Percentiles rank a stretch among this genome's conserved stretches.
phyloP scores from a whole-genome alignment of 805 yeast species.

The Yarrowia yakushimensis region DNA sequence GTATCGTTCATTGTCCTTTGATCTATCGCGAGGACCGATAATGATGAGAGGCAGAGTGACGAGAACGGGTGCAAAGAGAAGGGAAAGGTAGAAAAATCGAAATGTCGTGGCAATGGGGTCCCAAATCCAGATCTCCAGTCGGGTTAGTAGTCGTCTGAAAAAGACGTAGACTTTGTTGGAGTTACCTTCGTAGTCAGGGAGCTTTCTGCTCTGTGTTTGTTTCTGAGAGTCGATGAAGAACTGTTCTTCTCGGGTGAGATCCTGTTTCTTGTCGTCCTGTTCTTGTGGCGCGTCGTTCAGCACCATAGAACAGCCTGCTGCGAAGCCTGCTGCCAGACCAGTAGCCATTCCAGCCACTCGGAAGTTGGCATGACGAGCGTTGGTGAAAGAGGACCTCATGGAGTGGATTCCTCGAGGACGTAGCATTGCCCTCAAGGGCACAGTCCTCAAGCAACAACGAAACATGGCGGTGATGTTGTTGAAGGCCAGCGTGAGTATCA shows the following conservation, averaged over 20 bases:
- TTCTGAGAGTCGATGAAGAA: not conserved
- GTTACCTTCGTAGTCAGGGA: not conserved
- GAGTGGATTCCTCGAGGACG: constrained; percentile 9
- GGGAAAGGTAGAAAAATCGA: constrained; percentile 65
- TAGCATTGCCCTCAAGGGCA: not conserved
- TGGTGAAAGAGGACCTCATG: not conserved
- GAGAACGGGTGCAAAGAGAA: constrained; percentile 67
- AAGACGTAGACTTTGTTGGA: not conserved
- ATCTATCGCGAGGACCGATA: constrained; percentile 44
- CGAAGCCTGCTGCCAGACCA: not conserved
- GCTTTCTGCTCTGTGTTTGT: not conserved
- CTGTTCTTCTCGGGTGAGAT: constrained; percentile 2
- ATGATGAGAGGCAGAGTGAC: constrained; percentile 56
- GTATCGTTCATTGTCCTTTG: constrained; percentile 43
- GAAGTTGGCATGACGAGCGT: not conserved
- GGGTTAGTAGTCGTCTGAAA: not conserved
- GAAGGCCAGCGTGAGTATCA: not conserved
- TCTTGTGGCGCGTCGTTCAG: constrained; percentile 3
- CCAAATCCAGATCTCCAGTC: constrained; percentile 21
- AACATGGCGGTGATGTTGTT: constrained; percentile 16
- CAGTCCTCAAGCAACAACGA: constrained; percentile 12
- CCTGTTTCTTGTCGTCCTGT: not conserved
- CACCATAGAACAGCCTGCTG: not conserved
- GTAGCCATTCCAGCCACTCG: not conserved
- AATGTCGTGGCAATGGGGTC: constrained; percentile 69